Percentiles rank a stretch among this genome's conserved stretches.
These are phyloP conservation scores for Castanopsis chinensis DNA, from an alignment of 306 rosid genomes.

Conservation along the genomic window DNA sequence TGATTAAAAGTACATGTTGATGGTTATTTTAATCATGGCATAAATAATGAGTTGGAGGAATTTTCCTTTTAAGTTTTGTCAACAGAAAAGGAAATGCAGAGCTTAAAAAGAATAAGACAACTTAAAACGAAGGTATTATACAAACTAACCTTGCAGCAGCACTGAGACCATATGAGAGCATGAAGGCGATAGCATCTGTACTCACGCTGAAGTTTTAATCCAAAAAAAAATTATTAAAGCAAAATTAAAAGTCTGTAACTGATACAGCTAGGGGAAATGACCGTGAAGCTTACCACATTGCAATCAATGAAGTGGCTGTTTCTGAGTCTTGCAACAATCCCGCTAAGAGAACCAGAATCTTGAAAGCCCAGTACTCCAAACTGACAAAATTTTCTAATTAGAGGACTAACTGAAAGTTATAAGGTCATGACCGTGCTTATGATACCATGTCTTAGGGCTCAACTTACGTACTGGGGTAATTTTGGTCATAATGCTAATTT, in stretches of 20 bases:
- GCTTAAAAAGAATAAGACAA: neutral
- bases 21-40: no score
- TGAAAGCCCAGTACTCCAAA: constrained; percentile 92
- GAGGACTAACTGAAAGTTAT: constrained; percentile 15
- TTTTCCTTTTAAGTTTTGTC: no score
- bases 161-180: constrained; percentile 73
- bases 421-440: neutral
- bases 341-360: constrained; percentile 72
- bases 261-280: constrained; percentile 1
- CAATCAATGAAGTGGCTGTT: constrained; percentile 70
- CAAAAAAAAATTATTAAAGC: neutral
- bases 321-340: constrained; percentile 68
- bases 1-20: no score
- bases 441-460: neutral
- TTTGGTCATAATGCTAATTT: neutral
- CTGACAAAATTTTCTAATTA: constrained; percentile 33
- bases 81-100: neutral
- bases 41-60: no score
- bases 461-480: neutral
- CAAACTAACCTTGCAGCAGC: constrained; percentile 71
- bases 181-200: constrained; percentile 64
- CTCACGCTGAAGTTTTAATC: constrained; percentile 41
- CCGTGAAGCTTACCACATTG: constrained; percentile 59
- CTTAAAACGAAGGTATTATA: neutral
- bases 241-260: neutral